These are phyloP conservation scores for Gamsiella multidivaricata DNA, from an alignment of 192 early-diverging fungal genomes.

Conservation along the genomic window DNA sequence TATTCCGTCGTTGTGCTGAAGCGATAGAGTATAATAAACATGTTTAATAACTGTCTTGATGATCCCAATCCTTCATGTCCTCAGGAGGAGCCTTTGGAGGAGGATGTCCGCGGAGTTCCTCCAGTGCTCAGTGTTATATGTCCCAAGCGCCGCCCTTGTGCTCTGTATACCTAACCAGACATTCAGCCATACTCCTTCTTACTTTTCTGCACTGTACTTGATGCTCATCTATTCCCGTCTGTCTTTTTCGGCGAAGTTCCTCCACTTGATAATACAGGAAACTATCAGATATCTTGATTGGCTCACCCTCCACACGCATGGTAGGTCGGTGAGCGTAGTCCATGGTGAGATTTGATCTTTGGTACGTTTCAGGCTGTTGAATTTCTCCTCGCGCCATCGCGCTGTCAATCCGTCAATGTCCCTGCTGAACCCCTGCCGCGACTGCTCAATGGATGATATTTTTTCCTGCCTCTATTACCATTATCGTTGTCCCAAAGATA, in stretches of 20 bases:
- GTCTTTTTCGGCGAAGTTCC: neutral
- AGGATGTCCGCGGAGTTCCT: too few species aligned
- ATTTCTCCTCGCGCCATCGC: too few species aligned
- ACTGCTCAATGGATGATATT: too few species aligned
- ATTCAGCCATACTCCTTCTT: neutral
- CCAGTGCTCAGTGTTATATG: too few species aligned
- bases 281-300: neutral
- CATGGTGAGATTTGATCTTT: neutral
- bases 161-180: neutral
- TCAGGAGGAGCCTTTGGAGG: too few species aligned
- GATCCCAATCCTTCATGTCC: too few species aligned
- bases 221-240: neutral
- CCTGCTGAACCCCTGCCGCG: neutral
- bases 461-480: neutral
- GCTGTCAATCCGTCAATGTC: neutral
- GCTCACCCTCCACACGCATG: neutral
- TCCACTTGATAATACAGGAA: neutral
- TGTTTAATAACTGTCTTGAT: too few species aligned
- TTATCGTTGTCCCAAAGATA: neutral
- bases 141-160: too few species aligned
- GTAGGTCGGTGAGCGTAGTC: neutral
- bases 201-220: neutral
- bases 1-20: too few species aligned
- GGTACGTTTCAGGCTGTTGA: too few species aligned
- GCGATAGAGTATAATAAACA: too few species aligned